Base-by-base conservation (phyloP, 2,329 filamentous ascomycete species). In the Bimuria novae-zelandiae region DNA sequence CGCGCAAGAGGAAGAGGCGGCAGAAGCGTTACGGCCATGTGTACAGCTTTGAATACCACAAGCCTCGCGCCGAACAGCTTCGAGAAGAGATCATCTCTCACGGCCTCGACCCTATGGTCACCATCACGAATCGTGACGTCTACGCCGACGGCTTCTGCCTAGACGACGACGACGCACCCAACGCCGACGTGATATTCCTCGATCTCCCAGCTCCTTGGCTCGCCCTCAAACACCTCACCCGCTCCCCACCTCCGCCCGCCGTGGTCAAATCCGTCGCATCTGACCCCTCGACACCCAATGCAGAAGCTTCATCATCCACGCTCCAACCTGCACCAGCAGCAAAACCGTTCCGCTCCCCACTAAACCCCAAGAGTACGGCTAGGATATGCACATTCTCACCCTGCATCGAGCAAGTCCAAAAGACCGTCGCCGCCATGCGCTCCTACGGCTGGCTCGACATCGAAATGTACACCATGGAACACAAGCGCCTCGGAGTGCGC, bases 331-430 rank as follows among this genome's bases (percentile, higher is more conserved):
- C 50, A 8, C 36, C 52, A 4, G 10, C 57, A 7, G 21, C 56
- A 7, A 59, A 57, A 16, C 60, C 66, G 21, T 72, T 72, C 53
- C 62, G 60, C 33, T 81, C 82, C 1, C 80, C 84, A 0, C 80
- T 97, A 10, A 87, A 94, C 61, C 86, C 90, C 0, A 80, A 82
- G n/a, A 82, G 84, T 36, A 82, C 88, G 4, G 84, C 88, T 1
- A 83, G 94, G 68, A 83, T 99, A 49, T 99, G 94, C 78, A 95
- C 92, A 0, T 99, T 99, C 76, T 95, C 89, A 1, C 94, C 94
- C 0, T 99, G 94, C 74, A 95, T 99, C 60, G 94, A 99, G 75
- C 94, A 99, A 77, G 93, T 95, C 19, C 91, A 89, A 48, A 85
- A 87, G 51, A 97, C 94, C 0, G 87, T 96, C 49, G 88, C 89